phyloP scores from a whole-genome alignment of 768 basidiomycete species.

The Panaeolus cyanescens region DNA sequence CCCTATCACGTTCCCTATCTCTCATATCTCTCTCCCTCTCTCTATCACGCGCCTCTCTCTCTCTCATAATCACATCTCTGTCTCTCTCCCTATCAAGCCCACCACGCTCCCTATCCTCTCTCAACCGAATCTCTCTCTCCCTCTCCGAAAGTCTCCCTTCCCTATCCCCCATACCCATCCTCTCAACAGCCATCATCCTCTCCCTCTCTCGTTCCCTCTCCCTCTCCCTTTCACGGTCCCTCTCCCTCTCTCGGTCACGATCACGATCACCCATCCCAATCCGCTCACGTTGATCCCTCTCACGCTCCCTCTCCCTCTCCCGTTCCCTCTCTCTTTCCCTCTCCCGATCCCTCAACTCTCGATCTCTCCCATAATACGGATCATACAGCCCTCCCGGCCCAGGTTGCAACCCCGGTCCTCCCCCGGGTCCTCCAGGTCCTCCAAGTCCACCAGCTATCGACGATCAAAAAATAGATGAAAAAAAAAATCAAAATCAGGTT shows the following conservation, averaged over 20 bases:
- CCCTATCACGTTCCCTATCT: constrained; percentile 26
- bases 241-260: constrained; percentile 24
- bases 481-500: constrained; percentile 1
- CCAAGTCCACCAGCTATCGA: constrained; percentile 14
- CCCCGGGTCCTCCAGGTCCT: constrained; percentile 22
- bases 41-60: constrained; percentile 43
- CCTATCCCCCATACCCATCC: constrained; percentile 4
- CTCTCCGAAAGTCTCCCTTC: constrained; percentile 21
- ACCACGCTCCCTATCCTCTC: constrained; percentile 7
- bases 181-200: constrained; percentile 2
- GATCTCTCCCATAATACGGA: constrained; percentile 13
- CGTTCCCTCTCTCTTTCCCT: constrained; percentile 21
- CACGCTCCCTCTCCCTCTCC: constrained; percentile 25
- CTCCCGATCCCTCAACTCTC: constrained; percentile 18
- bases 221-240: constrained; percentile 16
- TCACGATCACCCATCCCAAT: constrained; percentile 9
- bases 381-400: constrained; percentile 15
- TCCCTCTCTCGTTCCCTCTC: constrained; percentile 18
- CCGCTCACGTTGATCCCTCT: constrained; percentile 17
- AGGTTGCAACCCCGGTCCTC: constrained; percentile 15
- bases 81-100: constrained; percentile 7
- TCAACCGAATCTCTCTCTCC: constrained; percentile 5
- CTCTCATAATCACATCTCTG: constrained; percentile 18
- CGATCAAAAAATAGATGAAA: neutral
- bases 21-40: constrained; percentile 23